A percentile compares a stretch with the other conserved stretches of the same genome.
These are phyloP conservation scores for Agrostemma githago DNA, from an alignment of 148 eudicot genomes.

Conservation along the genomic window DNA sequence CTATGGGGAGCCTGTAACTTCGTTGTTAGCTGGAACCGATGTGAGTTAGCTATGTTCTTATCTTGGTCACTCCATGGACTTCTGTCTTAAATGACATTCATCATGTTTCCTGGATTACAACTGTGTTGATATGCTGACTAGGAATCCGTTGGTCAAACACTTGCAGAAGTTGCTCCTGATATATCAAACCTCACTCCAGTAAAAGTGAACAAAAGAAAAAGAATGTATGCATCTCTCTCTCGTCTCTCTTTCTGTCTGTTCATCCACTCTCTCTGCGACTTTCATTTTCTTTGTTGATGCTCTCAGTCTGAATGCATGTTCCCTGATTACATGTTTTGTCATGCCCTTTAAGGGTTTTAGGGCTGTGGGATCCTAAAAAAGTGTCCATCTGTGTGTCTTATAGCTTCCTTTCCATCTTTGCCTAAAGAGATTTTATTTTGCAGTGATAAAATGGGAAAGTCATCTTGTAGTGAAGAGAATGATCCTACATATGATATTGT, in stretches of 20 bases:
- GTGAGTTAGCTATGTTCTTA: conserved; percentile 30
- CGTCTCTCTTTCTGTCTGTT: background rate
- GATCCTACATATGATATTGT: conserved; percentile 22
- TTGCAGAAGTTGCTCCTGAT: conserved; percentile 21
- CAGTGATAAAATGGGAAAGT: conserved; percentile 19
- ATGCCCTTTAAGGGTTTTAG: background rate
- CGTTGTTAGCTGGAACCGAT: conserved; percentile 21
- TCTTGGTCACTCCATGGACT: conserved; percentile 4
- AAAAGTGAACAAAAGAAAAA: conserved; percentile 41
- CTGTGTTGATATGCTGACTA: conserved; percentile 21
- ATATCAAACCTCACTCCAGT: conserved; percentile 22
- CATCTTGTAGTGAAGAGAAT: conserved; percentile 8
- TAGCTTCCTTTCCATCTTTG: background rate
- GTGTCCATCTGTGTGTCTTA: background rate
- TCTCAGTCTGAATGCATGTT: background rate
- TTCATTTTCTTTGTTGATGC: background rate
- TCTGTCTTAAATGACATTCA: background rate
- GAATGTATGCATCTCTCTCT: conserved; percentile 24
- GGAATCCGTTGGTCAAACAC: conserved; percentile 37
- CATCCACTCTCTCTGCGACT: background rate
- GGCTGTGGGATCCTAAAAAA: background rate
- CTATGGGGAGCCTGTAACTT: conserved; percentile 44
- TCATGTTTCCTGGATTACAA: conserved; percentile 11
- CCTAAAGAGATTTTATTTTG: conserved; percentile 23
- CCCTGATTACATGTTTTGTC: background rate